phyloP scores from a whole-genome alignment of 1,284 basidiomycete species.

The Apiotrichum montevideense region DNA sequence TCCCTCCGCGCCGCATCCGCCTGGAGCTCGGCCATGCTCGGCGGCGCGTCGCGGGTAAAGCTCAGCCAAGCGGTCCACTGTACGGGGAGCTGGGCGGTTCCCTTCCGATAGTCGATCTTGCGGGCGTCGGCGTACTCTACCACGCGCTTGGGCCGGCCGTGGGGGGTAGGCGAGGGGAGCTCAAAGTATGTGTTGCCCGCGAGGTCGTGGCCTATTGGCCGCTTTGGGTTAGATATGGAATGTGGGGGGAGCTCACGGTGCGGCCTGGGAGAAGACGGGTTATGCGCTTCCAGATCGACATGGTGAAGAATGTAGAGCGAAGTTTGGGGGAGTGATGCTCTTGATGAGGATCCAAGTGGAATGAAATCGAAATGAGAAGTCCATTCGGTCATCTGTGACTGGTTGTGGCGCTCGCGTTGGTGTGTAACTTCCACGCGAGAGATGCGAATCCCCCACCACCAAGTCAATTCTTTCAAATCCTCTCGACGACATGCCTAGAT shows the following conservation, averaged over 20 bases:
- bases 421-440: too few relatives aligned
- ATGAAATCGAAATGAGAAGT: too few relatives aligned
- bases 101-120: constrained; percentile 21
- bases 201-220: constrained; percentile 19
- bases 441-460: too few relatives aligned
- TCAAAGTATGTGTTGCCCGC: constrained; percentile 32
- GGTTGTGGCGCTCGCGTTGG: too few relatives aligned
- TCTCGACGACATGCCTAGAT: too few relatives aligned
- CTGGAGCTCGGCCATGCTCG: constrained; percentile 30
- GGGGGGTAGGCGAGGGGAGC: constrained; percentile 12
- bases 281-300: not conserved
- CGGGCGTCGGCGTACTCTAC: constrained; percentile 28
- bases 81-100: constrained; percentile 30
- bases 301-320: not conserved
- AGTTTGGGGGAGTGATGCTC: not conserved
- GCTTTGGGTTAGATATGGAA: constrained; percentile 3
- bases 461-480: too few relatives aligned
- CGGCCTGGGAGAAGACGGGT: not conserved
- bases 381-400: too few relatives aligned
- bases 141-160: constrained; percentile 24
- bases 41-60: constrained; percentile 35
- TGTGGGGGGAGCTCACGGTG: not conserved
- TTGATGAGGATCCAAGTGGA: too few relatives aligned
- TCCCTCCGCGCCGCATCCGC: constrained; percentile 25
- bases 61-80: constrained; percentile 35